Conservation (phyloP, 768 basidiomycete species). For the Lactarius quietus region DNA sequence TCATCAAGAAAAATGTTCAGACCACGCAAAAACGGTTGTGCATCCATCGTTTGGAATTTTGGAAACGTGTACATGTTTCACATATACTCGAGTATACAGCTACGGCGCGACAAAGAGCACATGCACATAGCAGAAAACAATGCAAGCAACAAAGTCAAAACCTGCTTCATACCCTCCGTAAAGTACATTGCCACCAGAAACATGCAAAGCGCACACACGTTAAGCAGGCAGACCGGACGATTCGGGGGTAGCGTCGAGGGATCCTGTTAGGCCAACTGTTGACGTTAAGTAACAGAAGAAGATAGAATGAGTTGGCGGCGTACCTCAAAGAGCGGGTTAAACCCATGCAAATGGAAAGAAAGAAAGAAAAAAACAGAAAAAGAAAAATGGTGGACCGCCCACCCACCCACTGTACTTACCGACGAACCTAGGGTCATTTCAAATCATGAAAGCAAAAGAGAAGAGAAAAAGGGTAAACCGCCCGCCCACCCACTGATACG, state of each 20-base stretch:
- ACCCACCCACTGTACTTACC: conserved; percentile 5
- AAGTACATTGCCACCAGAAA: neutral
- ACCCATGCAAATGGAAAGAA: neutral
- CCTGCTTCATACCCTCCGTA: neutral
- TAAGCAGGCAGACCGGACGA: neutral
- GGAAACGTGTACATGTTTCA: neutral
- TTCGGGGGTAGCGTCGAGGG: neutral
- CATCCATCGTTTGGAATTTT: neutral
- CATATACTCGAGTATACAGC: neutral
- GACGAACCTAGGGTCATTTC: neutral
- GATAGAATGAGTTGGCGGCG: neutral
- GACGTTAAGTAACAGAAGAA: neutral
- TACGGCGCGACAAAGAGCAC: too few species aligned
- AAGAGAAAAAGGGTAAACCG: conserved; percentile 8
- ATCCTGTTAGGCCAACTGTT: neutral
- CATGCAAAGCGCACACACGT: neutral
- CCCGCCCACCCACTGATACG: conserved; percentile 22
- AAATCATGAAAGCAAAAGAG: neutral
- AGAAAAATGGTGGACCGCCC: conserved; percentile 3
- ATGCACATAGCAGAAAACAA: too few species aligned
- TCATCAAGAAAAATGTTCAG: neutral
- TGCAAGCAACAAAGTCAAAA: neutral
- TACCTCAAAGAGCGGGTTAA: neutral
- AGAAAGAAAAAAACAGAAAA: neutral
- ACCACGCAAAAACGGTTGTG: neutral